phyloP scores from a whole-genome alignment of 2,329 filamentous ascomycete species.

The Alternaria arborescens region DNA sequence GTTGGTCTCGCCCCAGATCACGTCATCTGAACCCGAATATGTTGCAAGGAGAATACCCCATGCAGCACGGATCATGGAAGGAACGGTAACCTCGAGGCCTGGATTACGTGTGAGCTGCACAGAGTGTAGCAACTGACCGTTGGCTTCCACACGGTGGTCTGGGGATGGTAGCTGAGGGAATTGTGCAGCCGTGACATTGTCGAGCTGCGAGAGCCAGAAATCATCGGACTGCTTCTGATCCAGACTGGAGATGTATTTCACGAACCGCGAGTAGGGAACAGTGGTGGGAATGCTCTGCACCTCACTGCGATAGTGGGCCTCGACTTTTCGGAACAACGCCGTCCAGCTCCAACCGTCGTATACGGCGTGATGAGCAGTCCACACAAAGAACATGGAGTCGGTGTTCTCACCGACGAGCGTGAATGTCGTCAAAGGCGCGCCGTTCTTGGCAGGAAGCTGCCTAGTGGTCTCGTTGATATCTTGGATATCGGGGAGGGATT shows the following conservation, averaged over 20 bases:
- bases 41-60: slow-evolving; percentile 58
- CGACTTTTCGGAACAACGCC: slow-evolving; percentile 37
- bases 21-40: slow-evolving; percentile 58
- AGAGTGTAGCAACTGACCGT: slow-evolving; percentile 33
- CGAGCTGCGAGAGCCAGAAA: slow-evolving; percentile 42
- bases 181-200: slow-evolving; percentile 38
- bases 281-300: slow-evolving; percentile 16
- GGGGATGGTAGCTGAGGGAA: slow-evolving; percentile 45
- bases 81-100: slow-evolving; percentile 43
- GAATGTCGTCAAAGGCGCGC: slow-evolving; percentile 33
- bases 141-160: slow-evolving; percentile 43
- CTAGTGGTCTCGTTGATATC: slow-evolving; percentile 40
- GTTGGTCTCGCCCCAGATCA: slow-evolving; percentile 57
- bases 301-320: slow-evolving; percentile 30
- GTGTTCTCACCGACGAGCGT: slow-evolving; percentile 21
- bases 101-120: slow-evolving; percentile 28
- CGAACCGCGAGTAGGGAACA: slow-evolving; percentile 43
- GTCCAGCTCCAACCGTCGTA: slow-evolving; percentile 50
- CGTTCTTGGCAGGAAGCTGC: slow-evolving; percentile 39
- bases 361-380: slow-evolving; percentile 49
- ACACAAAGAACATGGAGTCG: slow-evolving; percentile 38
- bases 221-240: slow-evolving; percentile 38
- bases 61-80: slow-evolving; percentile 54
- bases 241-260: slow-evolving; percentile 40
- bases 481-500: slow-evolving; percentile 23